Evolutionary conservation across 2,329 filamentous ascomycete genomes (phyloP), one percentile per base, ranked within the genome.

Genomic region (Exutisphaerella laricina): DNA sequence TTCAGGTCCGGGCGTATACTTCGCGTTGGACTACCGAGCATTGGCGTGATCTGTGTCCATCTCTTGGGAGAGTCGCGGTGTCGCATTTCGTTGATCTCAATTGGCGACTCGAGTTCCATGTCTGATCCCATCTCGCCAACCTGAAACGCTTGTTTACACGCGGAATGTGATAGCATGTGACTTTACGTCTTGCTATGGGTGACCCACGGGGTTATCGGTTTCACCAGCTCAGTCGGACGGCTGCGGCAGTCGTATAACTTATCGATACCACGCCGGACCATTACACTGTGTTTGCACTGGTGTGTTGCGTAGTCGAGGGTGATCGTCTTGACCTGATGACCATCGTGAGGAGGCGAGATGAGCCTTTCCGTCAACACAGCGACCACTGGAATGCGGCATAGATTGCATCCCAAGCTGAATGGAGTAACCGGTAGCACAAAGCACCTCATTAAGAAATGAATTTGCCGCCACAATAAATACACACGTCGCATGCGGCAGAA

Each of bases 391-490:
- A 58, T 57, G 54, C 45, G 46, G 38, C 17, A 46, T 45, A 37
- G 48, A 49, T 49, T 42, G 26, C 37, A 43, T 43, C 43, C 41
- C 41, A 44, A 44, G 33, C 43, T 39, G 35, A 30, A 40, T 23
- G 33, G 35, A 49, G 48, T 39, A 36, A 38, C 25, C 28, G 25
- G 45, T 52, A 28, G 37, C 46, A 55, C 46, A 37, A 45, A 22
- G n/a, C 25, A 18, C 56, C 54, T 14, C 57, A 51, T 12, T 17
- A 35, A n/a, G 18, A 35, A 16, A 3, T 35, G 48, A 62, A 66
- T 47, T 60, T 64, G 25, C 64, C 64, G 31, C 64, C 64, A 44
- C 64, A 67, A 49, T 62, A 64, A 30, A 65, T 43, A 45, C 64
- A 67, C 25, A 53, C 50, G 45, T 64, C 55, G 42, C 61, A 64